phyloP scores from a whole-genome alignment of 371 early-diverging fungal species.

The Mortierella sp. region DNA sequence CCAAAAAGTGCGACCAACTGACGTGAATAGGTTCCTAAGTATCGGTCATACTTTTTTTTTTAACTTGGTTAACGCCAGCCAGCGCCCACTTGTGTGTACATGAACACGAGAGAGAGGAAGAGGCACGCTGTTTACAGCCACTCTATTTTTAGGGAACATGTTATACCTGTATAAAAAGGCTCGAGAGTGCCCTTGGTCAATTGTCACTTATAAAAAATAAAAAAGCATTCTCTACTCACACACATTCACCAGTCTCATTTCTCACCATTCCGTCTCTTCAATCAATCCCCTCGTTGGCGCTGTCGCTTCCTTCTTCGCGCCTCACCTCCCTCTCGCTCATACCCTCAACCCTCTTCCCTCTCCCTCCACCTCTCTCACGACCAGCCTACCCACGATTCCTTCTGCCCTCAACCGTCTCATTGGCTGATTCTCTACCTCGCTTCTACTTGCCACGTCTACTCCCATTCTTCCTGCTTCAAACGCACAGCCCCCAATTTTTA shows the following conservation, averaged over 20 bases:
- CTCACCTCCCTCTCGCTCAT: slow-evolving; percentile 28
- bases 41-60: not conserved
- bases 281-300: slow-evolving; percentile 27
- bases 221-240: not conserved
- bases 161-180: not conserved
- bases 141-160: not conserved
- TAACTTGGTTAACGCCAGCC: not conserved
- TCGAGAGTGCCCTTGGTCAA: not conserved
- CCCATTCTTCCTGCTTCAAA: slow-evolving; percentile 25
- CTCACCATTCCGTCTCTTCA: slow-evolving; percentile 22
- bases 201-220: slow-evolving; percentile 12
- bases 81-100: not conserved
- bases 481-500: slow-evolving; percentile 32
- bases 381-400: slow-evolving; percentile 39
- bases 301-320: slow-evolving; percentile 24
- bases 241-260: not conserved
- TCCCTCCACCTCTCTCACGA: slow-evolving; percentile 29
- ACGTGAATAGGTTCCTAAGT: not conserved
- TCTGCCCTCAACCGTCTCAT: slow-evolving; percentile 27
- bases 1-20: not conserved
- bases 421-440: slow-evolving; percentile 22
- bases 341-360: slow-evolving; percentile 23
- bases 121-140: not conserved
- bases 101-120: no score
- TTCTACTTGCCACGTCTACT: slow-evolving; percentile 30